phyloP scores from a whole-genome alignment of 768 basidiomycete species.

The Pleurotus citrinopileatus region DNA sequence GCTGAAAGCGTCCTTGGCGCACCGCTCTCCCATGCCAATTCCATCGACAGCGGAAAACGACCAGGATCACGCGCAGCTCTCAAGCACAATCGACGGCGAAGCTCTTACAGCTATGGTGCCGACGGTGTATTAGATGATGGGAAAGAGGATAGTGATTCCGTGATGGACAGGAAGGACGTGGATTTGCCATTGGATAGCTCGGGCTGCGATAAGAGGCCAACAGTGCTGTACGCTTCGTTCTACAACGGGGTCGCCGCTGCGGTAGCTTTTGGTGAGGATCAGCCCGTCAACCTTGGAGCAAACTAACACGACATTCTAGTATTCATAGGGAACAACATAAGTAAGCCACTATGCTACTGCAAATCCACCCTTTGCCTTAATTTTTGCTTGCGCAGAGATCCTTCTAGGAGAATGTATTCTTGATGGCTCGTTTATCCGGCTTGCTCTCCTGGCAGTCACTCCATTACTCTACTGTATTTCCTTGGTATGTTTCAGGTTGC shows the following conservation, averaged over 20 bases:
- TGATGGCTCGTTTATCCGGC: constrained; percentile 56
- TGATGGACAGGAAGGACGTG: constrained; percentile 39
- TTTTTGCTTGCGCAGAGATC: no score
- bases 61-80: not conserved
- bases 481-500: no score
- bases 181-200: constrained; percentile 23
- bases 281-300: no score
- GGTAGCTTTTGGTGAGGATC: constrained; percentile 46
- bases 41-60: constrained; percentile 27
- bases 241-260: constrained; percentile 66
- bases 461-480: constrained; percentile 78
- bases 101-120: not conserved
- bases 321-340: constrained; percentile 64
- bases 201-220: constrained; percentile 26
- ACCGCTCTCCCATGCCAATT: constrained; percentile 18
- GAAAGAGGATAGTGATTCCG: constrained; percentile 55
- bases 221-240: constrained; percentile 57
- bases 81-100: not conserved
- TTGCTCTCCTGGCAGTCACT: constrained; percentile 55
- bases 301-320: no score
- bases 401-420: constrained; percentile 64
- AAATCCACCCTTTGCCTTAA: no score
- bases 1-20: constrained; percentile 24
- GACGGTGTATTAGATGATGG: constrained; percentile 19
- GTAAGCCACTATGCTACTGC: constrained; percentile 24